Evolutionary conservation across 2,329 filamentous ascomycete species (phyloP), one percentile per base, ranked within the genome.

Genomic region (Hypoxylon sp.): DNA sequence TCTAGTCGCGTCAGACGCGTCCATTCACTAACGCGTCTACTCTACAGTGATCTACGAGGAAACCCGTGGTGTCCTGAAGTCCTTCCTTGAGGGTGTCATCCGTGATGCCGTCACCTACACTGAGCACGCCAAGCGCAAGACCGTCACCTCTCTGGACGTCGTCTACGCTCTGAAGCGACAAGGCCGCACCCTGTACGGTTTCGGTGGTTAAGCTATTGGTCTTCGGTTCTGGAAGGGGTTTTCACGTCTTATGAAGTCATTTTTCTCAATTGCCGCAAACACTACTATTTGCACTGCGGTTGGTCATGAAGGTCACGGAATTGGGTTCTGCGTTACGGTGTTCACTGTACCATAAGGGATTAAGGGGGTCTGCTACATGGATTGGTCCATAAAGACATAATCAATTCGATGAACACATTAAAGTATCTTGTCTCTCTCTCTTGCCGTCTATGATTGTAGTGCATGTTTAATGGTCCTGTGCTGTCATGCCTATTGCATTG

Each of bases 21-120:
- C 53, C 5, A 46, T 39, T 26, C 10, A 68, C 67, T 76, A 69
- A 76, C 73, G 66, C 69, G 65, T 71, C 61, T 71, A 35, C 47
- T 62, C 51, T 39, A 50, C 64, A 74, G 70, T 73, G 70, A 72
- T 72, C 71, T 73, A 71, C 69, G 74, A 73, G 29, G 90, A 94
- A 86, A 93, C 91, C 77, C 91, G 91, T 80, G 90, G 90, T 87
- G 91, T 93, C 78, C 87, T 94, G 78, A 93, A 93, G 89, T 91
- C 91, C 82, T 93, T 93, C 90, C 90, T 94, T 76, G 91, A 93
- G 84, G 88, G 90, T 82, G 91, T 94, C 82, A 93, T 94, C 80
- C 88, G 91, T 82, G 91, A 93, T 78, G 90, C 91, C 71, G 89
- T 93, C 84, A 93, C 91, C 80, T 93, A 93, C 86, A 93, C 91